Base-by-base conservation (phyloP, 2,329 filamentous ascomycete genomes). In the Endoconidiophora polonica region DNA sequence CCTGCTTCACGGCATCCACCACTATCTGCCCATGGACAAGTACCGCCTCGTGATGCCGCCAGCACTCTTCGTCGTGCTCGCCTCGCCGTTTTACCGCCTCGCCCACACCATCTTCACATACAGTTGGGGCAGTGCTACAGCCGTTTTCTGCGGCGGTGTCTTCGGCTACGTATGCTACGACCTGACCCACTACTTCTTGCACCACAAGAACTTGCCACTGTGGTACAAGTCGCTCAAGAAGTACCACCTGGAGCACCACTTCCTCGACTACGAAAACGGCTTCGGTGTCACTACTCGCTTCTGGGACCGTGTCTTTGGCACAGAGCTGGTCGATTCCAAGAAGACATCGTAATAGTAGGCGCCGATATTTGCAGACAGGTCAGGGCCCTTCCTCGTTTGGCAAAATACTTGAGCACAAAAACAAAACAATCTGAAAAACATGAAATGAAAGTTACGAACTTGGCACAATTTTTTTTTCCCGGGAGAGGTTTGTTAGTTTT, bases 1-100 rank as follows among this genome's bases (percentile, higher is more conserved):
- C 68, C 68, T 95, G 39, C 83, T 98, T 23, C 91, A 98, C 59
- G 91, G 91, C 55, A 86, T 98, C 55, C 91, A 98, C 62, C 91
- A 98, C 66, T 98, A 96, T 66, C 76, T 98, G 3, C 91, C 91
- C n/a, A 96, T 98, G 91, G 91, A 98, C 68, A 90, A 82, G 61
- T 90, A 94, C 59, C 81, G 91, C 54, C 80, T 98, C 7, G 91
- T 98, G 56, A 96, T 98, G 91, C 91, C 91, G 1, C 91, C 91
- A 0, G 77, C 86, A 0, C 72, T 98, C 3, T 96, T 98, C 62
- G 55, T 90, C 22, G 73, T 76, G 10, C 79, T 98, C 18, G 90
- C 90, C 4, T 73, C 76, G 0, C 91, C 91, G 0, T 96, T 96
- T 70, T 98, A 86, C 82, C 85, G 86, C 64, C 70, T 98, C 46